Evolutionary conservation across 495 filamentous ascomycete species (phyloP).

Genomic region (Xylaria nigripes): DNA sequence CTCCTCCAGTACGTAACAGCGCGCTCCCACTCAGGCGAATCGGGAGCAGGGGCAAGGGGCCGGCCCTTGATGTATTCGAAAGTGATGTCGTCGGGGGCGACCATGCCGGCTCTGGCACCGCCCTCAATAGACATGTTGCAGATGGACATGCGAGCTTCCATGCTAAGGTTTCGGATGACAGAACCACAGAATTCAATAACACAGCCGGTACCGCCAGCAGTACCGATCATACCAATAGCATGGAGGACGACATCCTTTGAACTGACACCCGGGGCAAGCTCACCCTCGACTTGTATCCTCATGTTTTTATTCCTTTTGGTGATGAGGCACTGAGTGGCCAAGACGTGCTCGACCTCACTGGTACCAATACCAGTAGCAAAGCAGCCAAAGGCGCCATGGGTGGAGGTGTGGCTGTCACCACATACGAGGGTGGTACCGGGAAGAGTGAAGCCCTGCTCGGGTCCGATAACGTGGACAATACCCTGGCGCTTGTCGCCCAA

Average conservation of each 20-base stretch:
- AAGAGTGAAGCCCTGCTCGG: conserved; percentile 97
- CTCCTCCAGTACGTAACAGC: conserved; percentile 84
- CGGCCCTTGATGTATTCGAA: conserved; percentile 90
- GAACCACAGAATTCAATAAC: conserved; percentile 97
- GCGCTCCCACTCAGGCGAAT: conserved; percentile 81
- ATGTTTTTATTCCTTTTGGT: conserved; percentile 97
- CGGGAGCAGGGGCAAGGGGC: conserved; percentile 77
- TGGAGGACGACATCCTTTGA: conserved; percentile 95
- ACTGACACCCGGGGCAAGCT: conserved; percentile 83
- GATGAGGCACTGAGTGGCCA: conserved; percentile 92
- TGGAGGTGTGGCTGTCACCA: conserved; percentile 95
- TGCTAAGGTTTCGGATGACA: conserved; percentile 79
- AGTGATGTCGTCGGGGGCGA: conserved; percentile 88
- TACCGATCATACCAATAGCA: conserved; percentile 89
- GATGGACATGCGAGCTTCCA: conserved; percentile 98
- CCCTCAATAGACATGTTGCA: conserved; percentile 99
- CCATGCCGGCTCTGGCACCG: conserved; percentile 92
- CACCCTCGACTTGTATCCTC: conserved; percentile 89
- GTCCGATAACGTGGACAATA: conserved; percentile 98
- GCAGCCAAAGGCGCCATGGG: conserved; percentile 92
- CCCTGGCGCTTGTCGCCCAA: conserved; percentile 94
- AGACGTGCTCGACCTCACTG: conserved; percentile 95
- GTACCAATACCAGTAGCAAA: conserved; percentile 97
- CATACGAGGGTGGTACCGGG: conserved; percentile 96
- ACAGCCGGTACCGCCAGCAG: conserved; percentile 85